phyloP scores from a whole-genome alignment of 106 monocot species.

The Narthecium ossifragum region DNA sequence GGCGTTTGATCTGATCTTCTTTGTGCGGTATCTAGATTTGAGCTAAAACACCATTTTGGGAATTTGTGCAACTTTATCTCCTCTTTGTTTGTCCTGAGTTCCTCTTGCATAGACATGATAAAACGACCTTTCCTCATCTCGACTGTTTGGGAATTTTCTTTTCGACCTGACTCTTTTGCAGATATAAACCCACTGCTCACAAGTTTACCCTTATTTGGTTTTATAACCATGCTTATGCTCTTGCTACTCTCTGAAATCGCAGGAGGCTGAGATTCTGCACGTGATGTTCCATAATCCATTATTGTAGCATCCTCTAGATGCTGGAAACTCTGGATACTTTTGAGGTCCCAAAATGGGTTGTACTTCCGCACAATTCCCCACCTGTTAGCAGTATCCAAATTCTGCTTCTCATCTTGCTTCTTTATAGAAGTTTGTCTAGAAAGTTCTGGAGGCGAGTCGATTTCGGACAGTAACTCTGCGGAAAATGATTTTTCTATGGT shows the following conservation, averaged over 20 bases:
- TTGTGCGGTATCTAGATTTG: conserved; percentile 4
- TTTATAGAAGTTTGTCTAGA: conserved; percentile 3
- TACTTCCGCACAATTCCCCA: too few species aligned
- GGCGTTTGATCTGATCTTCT: not conserved
- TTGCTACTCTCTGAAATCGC: too few species aligned
- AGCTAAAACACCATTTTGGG: too few species aligned
- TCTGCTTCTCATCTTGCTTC: conserved; percentile 19
- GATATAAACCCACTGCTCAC: too few species aligned
- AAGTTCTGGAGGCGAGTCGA: not conserved
- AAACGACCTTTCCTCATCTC: conserved; percentile 1
- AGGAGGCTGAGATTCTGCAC: too few species aligned
- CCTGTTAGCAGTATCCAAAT: too few species aligned
- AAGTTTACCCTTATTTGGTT: too few species aligned
- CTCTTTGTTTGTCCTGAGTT: not conserved
- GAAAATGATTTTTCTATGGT: conserved; percentile 51
- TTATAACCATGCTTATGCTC: too few species aligned
- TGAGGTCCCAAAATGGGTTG: too few species aligned
- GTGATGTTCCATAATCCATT: too few species aligned
- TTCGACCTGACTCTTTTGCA: too few species aligned
- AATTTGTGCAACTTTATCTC: not conserved
- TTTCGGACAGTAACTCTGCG: conserved; percentile 32
- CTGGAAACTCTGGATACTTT: not conserved
- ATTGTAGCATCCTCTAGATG: not conserved
- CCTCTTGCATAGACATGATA: not conserved
- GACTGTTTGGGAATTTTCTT: not conserved